Base-by-base conservation (phyloP, 345 rosid genomes). In the Lepidium sativum region DNA sequence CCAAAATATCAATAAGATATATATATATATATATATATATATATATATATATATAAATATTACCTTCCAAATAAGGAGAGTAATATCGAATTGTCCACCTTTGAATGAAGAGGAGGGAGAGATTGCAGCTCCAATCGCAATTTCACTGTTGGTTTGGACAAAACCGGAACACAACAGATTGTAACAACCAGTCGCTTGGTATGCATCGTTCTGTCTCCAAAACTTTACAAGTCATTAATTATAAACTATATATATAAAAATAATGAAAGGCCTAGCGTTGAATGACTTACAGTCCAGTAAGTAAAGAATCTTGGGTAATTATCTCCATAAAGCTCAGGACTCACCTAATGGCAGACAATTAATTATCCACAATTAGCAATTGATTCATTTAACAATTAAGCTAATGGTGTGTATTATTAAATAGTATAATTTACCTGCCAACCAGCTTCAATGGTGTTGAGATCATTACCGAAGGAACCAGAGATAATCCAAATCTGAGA, bases 401-500 rank as follows among this genome's bases (percentile, higher is more conserved):
- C 14, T 38, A 17, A 11, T 32, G 6, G 37, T 58, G 15, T 54
- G n/a, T n/a, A n/a, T n/a, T n/a, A 2, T 50, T 3, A 27, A 4
- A 21, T 9, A 13, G 2, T 21, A 15, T 42, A 8, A 56, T 31
- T 1, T 74, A 82, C 97, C 95, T 95, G 99, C 99, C 99, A 95
- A 6, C 99, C 99, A 66, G 99, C 95, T 81, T 95, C 99, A 63
- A 95, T 95, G 74, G 99, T 95, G 77, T 95, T 95, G 51, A 95
- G 96, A 59, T 95, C 99, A 54, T 91, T 74, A 2, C 91, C 97
- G 13, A 95, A 95, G 0, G 97, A 85, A 25, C 99, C 99, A 32
- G 99, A 95, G 70, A 95, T 88, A 59, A 95, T 84, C 99, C 99
- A 95, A 78, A 95, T 49, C 40, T 95, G 99, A 54, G 99, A 95